Evolutionary conservation across 306 rosid species (phyloP).

Genomic region (Quercus parvula): DNA sequence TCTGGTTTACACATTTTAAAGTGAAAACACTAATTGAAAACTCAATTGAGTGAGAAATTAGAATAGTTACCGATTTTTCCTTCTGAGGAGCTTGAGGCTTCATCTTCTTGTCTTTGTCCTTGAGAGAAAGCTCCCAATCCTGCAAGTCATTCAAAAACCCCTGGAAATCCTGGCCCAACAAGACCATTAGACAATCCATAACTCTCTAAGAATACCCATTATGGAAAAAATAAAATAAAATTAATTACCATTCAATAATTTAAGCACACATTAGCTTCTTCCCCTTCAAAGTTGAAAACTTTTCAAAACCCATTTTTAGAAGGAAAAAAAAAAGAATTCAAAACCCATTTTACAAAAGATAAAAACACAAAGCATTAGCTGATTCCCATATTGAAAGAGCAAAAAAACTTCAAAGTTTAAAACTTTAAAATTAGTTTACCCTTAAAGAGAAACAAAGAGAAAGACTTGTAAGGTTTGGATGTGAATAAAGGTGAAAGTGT

Average conservation of each 20-base stretch:
- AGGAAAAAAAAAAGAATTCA: too few relatives aligned
- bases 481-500: not conserved
- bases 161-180: slow-evolving; percentile 69
- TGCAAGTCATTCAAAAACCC: slow-evolving; percentile 92
- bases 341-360: too few relatives aligned
- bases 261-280: not conserved
- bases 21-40: not conserved
- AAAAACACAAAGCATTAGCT: not conserved
- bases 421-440: not conserved
- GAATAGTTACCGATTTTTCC: slow-evolving; percentile 51
- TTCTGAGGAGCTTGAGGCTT: slow-evolving; percentile 33
- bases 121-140: slow-evolving; percentile 86
- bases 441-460: not conserved
- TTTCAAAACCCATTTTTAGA: not conserved
- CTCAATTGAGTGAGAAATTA: slow-evolving; percentile 1
- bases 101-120: slow-evolving; percentile 50
- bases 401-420: not conserved
- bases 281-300: not conserved
- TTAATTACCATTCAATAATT: not conserved
- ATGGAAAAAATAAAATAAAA: not conserved
- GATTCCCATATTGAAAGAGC: not conserved
- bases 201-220: not conserved
- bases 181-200: not conserved
- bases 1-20: not conserved
- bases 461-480: not conserved